Evolutionary conservation across 768 basidiomycete genomes (phyloP).

Genomic region (Jaapia argillacea): DNA sequence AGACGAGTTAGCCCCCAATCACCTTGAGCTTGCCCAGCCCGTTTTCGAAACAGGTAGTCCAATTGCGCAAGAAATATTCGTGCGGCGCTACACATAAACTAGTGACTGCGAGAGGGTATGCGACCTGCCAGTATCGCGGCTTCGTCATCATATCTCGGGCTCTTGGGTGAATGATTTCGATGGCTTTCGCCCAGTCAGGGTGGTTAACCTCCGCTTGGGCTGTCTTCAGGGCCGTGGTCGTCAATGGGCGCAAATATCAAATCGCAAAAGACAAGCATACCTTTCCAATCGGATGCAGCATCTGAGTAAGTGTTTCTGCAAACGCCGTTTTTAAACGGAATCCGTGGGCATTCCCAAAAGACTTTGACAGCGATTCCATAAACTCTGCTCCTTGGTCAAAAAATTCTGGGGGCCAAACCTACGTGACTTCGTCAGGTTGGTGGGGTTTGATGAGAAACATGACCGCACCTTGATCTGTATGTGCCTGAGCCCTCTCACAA

Average conservation of each 20-base stretch:
- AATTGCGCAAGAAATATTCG: conserved; percentile 76
- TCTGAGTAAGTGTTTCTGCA: conserved; percentile 65
- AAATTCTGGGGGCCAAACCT: conserved; percentile 91
- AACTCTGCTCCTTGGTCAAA: conserved; percentile 94
- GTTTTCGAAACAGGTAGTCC: conserved; percentile 64
- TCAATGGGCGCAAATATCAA: background rate
- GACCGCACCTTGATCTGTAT: conserved; percentile 66
- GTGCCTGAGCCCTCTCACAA: conserved; percentile 72
- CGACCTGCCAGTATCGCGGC: conserved; percentile 81
- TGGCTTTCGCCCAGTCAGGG: conserved; percentile 89
- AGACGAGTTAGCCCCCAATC: conserved; percentile 4
- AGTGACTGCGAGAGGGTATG: conserved; percentile 78
- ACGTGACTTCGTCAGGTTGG: conserved; percentile 2
- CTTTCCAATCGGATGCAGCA: conserved; percentile 86
- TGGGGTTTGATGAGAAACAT: background rate
- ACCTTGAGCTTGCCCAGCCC: conserved; percentile 79
- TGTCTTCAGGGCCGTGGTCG: conserved; percentile 36
- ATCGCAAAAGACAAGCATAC: conserved; percentile 23
- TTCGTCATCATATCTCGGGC: conserved; percentile 81
- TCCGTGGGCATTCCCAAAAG: conserved; percentile 79
- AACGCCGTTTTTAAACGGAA: conserved; percentile 74
- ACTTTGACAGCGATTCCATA: conserved; percentile 71
- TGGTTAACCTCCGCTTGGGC: conserved; percentile 95
- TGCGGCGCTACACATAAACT: conserved; percentile 83
- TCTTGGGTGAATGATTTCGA: conserved; percentile 74